Evolutionary conservation across 1,284 basidiomycete genomes (phyloP).

Genomic region (Sutorius eximius): DNA sequence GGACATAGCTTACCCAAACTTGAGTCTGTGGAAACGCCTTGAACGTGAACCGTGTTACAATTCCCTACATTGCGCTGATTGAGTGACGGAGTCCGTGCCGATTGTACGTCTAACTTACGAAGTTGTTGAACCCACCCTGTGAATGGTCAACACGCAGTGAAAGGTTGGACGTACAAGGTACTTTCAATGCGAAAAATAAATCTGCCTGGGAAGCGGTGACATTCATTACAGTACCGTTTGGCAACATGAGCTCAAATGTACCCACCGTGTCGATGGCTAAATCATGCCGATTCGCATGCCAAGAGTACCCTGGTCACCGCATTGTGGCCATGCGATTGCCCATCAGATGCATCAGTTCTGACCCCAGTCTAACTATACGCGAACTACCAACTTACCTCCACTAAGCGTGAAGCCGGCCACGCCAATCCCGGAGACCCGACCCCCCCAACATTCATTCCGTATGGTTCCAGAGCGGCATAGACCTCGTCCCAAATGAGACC

Average conservation of each 20-base stretch:
- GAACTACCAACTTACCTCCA: constrained; percentile 21
- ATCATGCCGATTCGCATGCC: constrained; percentile 52
- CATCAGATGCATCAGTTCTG: constrained; percentile 5
- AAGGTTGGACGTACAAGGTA: constrained; percentile 42
- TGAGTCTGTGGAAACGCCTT: constrained; percentile 52
- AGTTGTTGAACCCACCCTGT: constrained; percentile 64
- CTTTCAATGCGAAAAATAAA: constrained; percentile 52
- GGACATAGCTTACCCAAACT: constrained; percentile 50
- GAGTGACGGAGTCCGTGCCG: background rate
- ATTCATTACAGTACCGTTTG: constrained; percentile 43
- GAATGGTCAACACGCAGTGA: constrained; percentile 41
- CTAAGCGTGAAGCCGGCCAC: constrained; percentile 42
- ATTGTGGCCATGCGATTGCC: constrained; percentile 5
- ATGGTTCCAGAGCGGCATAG: constrained; percentile 42
- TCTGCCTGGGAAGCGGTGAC: constrained; percentile 42
- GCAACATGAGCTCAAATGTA: constrained; percentile 50
- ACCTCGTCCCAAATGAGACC: constrained; percentile 43
- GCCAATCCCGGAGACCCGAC: constrained; percentile 48
- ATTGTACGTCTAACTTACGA: constrained; percentile 40
- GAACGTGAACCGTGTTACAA: constrained; percentile 60
- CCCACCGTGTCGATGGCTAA: constrained; percentile 51
- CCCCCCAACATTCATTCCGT: constrained; percentile 48
- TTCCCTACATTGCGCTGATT: constrained; percentile 43
- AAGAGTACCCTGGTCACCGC: constrained; percentile 48
- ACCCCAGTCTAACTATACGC: background rate